Conservation (phyloP, 2,329 filamentous ascomycete genomes). For the Phoma sp. region DNA sequence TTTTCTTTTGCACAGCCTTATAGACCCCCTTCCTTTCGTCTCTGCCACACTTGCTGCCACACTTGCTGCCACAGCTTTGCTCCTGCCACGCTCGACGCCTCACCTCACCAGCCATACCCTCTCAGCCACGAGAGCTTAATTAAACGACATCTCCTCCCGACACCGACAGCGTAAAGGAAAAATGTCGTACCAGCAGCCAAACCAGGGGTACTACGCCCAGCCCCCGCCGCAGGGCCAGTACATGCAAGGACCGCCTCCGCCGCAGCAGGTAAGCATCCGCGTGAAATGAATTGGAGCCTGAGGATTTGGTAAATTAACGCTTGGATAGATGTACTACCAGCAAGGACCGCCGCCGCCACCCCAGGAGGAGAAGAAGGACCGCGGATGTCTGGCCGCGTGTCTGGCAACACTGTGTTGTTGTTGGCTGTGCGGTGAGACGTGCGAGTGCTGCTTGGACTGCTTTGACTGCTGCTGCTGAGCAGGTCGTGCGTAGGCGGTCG, state of each 20-base stretch:
- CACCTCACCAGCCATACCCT: conserved; percentile 5
- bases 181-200: conserved; percentile 30
- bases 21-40: background rate
- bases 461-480: conserved; percentile 40
- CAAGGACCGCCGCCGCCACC: conserved; percentile 33
- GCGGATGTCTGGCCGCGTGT: conserved; percentile 44
- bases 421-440: conserved; percentile 46
- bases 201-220: conserved; percentile 34
- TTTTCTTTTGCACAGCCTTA: background rate
- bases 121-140: conserved; percentile 5
- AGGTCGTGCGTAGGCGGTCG: background rate
- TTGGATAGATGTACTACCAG: conserved; percentile 42
- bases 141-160: conserved; percentile 11
- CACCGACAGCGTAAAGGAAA: background rate
- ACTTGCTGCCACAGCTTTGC: background rate
- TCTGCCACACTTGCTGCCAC: background rate
- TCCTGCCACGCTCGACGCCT: background rate
- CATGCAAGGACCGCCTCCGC: conserved; percentile 29
- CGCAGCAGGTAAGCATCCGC: conserved; percentile 39
- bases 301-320: too few relatives aligned
- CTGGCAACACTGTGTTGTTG: conserved; percentile 48
- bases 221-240: conserved; percentile 38
- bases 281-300: too few relatives aligned
- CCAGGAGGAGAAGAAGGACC: conserved; percentile 39
- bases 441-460: conserved; percentile 46